Evolutionary conservation across 2,329 filamentous ascomycete genomes (phyloP).

Genomic region (Orbilia quercus): DNA sequence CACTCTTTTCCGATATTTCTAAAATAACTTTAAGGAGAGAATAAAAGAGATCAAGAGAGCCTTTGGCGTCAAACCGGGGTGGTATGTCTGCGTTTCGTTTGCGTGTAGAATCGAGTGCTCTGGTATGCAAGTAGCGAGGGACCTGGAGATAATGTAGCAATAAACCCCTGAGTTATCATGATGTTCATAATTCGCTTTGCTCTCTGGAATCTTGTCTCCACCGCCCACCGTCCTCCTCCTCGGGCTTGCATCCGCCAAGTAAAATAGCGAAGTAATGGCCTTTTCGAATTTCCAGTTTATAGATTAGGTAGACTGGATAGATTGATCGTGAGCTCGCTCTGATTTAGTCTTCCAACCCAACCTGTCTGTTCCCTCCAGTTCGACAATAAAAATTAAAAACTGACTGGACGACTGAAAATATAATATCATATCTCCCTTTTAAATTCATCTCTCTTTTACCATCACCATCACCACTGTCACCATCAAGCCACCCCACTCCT

Average conservation of each 20-base stretch:
- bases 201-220: conserved; percentile 31
- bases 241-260: not conserved
- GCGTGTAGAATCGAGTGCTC: too few species aligned
- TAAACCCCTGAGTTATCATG: conserved; percentile 25
- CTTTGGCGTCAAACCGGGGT: too few species aligned
- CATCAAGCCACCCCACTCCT: not conserved
- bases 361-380: not conserved
- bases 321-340: not conserved
- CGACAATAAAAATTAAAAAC: too few species aligned
- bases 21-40: not conserved
- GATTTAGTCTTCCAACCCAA: not conserved
- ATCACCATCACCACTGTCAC: not conserved
- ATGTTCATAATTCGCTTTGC: too few species aligned
- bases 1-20: conserved; percentile 31
- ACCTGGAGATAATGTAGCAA: too few species aligned
- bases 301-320: not conserved
- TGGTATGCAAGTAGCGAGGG: too few species aligned
- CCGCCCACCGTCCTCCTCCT: not conserved
- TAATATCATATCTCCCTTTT: not conserved
- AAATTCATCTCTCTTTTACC: too few species aligned
- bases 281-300: not conserved
- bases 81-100: too few species aligned
- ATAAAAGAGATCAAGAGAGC: too few species aligned
- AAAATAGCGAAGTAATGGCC: not conserved
- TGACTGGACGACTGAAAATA: too few species aligned